Percentiles rank a stretch among this genome's conserved stretches.
Conservation (phyloP, 768 basidiomycete species). For the Rhizopogon rudus region DNA sequence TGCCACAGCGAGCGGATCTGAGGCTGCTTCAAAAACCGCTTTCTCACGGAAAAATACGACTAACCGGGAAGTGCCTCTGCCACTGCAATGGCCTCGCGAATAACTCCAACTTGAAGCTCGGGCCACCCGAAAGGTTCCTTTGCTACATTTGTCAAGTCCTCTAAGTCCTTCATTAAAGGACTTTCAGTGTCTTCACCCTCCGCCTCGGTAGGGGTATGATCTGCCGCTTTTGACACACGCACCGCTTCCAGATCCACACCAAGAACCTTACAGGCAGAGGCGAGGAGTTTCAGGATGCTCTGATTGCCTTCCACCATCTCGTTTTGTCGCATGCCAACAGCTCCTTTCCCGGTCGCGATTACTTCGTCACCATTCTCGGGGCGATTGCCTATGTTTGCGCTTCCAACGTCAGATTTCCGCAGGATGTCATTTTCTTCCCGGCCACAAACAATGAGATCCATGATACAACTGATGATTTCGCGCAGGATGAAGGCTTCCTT, state of each 20-base stretch:
- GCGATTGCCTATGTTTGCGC: slow-evolving; percentile 45
- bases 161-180: slow-evolving; percentile 26
- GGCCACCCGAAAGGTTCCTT: slow-evolving; percentile 84
- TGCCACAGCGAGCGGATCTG: slow-evolving; percentile 82
- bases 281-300: slow-evolving; percentile 72
- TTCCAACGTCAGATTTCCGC: slow-evolving; percentile 28
- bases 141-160: slow-evolving; percentile 24
- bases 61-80: slow-evolving; percentile 88
- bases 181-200: slow-evolving; percentile 19
- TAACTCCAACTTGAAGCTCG: slow-evolving; percentile 88
- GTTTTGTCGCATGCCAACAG: slow-evolving; percentile 65
- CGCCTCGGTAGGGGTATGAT: not conserved
- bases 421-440: slow-evolving; percentile 64
- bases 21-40: not conserved
- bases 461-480: slow-evolving; percentile 77
- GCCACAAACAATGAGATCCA: slow-evolving; percentile 85
- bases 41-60: slow-evolving; percentile 15
- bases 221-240: slow-evolving; percentile 35
- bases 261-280: slow-evolving; percentile 69
- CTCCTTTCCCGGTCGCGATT: slow-evolving; percentile 31
- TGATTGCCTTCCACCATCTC: slow-evolving; percentile 79
- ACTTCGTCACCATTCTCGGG: slow-evolving; percentile 30
- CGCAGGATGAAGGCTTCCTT: slow-evolving; percentile 87
- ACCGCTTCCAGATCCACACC: slow-evolving; percentile 81
- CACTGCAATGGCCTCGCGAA: slow-evolving; percentile 87